A percentile compares a stretch with the other conserved stretches of the same genome.
Conservation (phyloP, 257 asterid species). For the Linderniella brevidens region DNA sequence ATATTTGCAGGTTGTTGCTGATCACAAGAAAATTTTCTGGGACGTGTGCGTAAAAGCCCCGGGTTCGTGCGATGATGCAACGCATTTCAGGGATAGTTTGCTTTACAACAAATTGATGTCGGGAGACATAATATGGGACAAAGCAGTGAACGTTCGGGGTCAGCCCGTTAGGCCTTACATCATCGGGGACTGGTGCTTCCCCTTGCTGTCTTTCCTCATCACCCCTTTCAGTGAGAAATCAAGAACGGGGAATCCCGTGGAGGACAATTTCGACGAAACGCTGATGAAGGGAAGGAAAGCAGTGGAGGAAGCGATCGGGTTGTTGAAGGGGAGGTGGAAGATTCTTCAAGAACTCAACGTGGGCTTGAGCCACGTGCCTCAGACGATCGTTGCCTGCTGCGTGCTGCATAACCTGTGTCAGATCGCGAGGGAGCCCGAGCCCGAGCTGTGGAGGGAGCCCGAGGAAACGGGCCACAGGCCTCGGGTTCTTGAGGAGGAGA, state of each 20-base stretch:
- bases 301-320: slow-evolving; percentile 85
- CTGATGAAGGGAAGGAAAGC: slow-evolving; percentile 59
- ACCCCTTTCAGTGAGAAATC: slow-evolving; percentile 54
- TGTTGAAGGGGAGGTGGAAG: slow-evolving; percentile 95
- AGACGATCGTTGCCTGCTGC: slow-evolving; percentile 88
- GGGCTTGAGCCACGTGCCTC: slow-evolving; percentile 85
- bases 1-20: slow-evolving; percentile 70
- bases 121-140: slow-evolving; percentile 77
- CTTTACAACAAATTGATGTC: slow-evolving; percentile 63
- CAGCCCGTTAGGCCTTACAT: slow-evolving; percentile 82
- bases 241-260: slow-evolving; percentile 55
- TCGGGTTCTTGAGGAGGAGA: slow-evolving; percentile 70
- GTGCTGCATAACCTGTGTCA: slow-evolving; percentile 95
- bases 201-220: slow-evolving; percentile 67
- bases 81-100: slow-evolving; percentile 88
- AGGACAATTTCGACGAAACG: slow-evolving; percentile 81
- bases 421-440: slow-evolving; percentile 94
- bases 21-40: slow-evolving; percentile 85
- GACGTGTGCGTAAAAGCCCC: slow-evolving; percentile 97
- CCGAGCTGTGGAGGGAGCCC: slow-evolving; percentile 91
- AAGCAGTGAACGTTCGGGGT: slow-evolving; percentile 55
- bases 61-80: slow-evolving; percentile 75
- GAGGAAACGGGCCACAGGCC: slow-evolving; percentile 80
- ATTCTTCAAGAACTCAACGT: slow-evolving; percentile 81
- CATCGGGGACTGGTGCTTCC: slow-evolving; percentile 84